These are phyloP conservation scores for Dryas alaskensis DNA, from an alignment of 306 rosid genomes.

Conservation along the genomic window DNA sequence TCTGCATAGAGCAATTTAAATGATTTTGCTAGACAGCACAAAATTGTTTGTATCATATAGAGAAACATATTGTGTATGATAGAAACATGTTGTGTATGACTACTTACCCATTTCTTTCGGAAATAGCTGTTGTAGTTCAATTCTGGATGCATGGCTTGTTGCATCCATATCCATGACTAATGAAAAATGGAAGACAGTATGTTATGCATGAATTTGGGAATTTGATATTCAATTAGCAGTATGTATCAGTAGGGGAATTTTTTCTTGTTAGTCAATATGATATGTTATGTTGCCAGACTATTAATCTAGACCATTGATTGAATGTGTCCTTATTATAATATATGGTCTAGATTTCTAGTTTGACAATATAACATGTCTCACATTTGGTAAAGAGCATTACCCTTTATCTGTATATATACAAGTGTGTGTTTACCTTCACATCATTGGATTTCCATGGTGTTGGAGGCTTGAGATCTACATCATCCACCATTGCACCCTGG, in stretches of 20 bases:
- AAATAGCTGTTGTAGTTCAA: constrained; percentile 76
- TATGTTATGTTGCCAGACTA: neutral
- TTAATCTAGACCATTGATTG: too few species aligned
- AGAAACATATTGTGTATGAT: neutral
- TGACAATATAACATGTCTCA: too few species aligned
- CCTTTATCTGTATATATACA: neutral
- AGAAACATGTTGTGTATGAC: neutral
- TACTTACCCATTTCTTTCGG: constrained; percentile 78
- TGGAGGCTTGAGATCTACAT: constrained; percentile 49
- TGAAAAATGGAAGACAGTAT: neutral
- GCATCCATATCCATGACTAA: constrained; percentile 98
- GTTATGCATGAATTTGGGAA: neutral
- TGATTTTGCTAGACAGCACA: neutral
- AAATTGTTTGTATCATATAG: neutral
- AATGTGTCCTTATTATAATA: too few species aligned
- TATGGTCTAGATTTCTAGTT: too few species aligned
- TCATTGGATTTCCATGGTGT: constrained; percentile 88
- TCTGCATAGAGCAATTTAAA: constrained; percentile 36
- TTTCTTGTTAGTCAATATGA: neutral
- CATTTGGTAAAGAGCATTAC: too few species aligned
- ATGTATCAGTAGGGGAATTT: too few species aligned
- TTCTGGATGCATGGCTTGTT: constrained; percentile 99
- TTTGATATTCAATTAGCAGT: neutral
- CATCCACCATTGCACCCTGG: constrained; percentile 52
- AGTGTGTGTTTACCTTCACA: constrained; percentile 49